A percentile compares a stretch with the other conserved stretches of the same genome.
Evolutionary conservation across 768 basidiomycete genomes (phyloP).

Genomic region (Paxillus involutus): DNA sequence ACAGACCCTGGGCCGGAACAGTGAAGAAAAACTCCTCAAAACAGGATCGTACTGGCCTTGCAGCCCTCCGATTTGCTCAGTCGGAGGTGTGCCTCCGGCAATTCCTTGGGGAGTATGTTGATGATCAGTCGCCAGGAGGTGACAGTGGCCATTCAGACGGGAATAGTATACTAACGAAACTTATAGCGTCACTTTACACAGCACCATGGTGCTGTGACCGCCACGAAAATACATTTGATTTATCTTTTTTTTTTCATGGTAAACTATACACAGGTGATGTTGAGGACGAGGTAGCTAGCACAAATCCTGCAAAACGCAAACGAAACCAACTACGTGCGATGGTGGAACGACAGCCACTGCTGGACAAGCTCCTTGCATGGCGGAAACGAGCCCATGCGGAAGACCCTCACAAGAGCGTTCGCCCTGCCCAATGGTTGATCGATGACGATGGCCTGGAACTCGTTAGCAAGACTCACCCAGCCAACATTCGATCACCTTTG

Average conservation of each 20-base stretch:
- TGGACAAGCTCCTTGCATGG: not conserved
- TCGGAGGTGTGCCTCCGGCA: not conserved
- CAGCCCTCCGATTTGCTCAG: not conserved
- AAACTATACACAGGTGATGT: not conserved
- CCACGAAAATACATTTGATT: not conserved
- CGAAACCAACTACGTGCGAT: not conserved
- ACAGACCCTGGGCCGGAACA: not conserved
- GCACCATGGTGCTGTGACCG: not conserved
- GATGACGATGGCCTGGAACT: not conserved
- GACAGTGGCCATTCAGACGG: not conserved
- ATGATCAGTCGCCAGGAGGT: not conserved
- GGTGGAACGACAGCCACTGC: not conserved
- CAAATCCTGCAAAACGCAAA: not conserved
- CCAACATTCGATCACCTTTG: not conserved
- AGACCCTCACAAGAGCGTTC: not conserved
- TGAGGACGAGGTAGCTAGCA: not conserved
- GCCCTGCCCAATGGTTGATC: not conserved
- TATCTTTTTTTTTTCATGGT: not conserved
- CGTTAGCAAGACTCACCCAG: not conserved
- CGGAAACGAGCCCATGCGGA: not conserved
- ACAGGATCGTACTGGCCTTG: not conserved
- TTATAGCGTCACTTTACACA: not conserved
- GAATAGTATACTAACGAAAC: not conserved
- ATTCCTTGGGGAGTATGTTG: not conserved
- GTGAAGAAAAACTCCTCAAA: conserved; percentile 2